These are phyloP conservation scores for Ustilago shanxiensis DNA, from an alignment of 1,284 basidiomycete genomes.

Conservation along the genomic window DNA sequence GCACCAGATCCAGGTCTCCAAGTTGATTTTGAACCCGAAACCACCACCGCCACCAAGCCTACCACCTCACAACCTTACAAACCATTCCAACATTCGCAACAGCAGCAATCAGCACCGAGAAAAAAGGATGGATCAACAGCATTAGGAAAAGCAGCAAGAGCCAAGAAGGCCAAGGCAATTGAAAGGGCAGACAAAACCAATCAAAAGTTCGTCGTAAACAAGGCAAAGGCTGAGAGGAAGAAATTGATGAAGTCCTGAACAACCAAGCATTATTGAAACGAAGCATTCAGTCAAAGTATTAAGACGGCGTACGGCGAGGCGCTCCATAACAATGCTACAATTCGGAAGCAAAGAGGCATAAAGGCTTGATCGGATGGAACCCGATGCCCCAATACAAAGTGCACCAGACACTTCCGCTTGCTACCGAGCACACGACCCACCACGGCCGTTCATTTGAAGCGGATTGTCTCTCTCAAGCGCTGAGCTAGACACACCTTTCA, in stretches of 20 bases:
- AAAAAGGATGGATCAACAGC: constrained; percentile 9
- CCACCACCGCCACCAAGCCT: constrained; percentile 6
- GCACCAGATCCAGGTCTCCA: constrained; percentile 36
- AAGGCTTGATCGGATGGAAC: too few species aligned
- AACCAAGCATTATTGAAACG: too few species aligned
- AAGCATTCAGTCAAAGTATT: too few species aligned
- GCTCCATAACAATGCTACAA: too few species aligned
- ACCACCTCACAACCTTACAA: constrained; percentile 19
- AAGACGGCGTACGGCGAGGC: too few species aligned
- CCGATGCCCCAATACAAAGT: too few species aligned
- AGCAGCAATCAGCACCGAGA: constrained; percentile 6
- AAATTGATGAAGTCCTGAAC: constrained; percentile 47
- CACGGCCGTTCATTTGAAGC: too few species aligned
- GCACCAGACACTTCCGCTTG: too few species aligned
- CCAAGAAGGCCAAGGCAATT: constrained; percentile 44
- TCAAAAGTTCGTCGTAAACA: constrained; percentile 32
- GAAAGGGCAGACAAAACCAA: constrained; percentile 52
- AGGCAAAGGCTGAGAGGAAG: constrained; percentile 40
- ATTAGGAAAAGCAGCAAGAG: constrained; percentile 28
- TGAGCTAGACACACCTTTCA: not conserved
- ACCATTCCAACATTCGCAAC: constrained; percentile 39
- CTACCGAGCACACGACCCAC: too few species aligned
- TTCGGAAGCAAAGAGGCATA: too few species aligned
- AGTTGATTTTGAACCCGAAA: constrained; percentile 33
- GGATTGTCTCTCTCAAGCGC: too few species aligned